These are phyloP conservation scores for Fusarium sp. DNA, from an alignment of 2,329 filamentous ascomycete species.

Conservation along the genomic window DNA sequence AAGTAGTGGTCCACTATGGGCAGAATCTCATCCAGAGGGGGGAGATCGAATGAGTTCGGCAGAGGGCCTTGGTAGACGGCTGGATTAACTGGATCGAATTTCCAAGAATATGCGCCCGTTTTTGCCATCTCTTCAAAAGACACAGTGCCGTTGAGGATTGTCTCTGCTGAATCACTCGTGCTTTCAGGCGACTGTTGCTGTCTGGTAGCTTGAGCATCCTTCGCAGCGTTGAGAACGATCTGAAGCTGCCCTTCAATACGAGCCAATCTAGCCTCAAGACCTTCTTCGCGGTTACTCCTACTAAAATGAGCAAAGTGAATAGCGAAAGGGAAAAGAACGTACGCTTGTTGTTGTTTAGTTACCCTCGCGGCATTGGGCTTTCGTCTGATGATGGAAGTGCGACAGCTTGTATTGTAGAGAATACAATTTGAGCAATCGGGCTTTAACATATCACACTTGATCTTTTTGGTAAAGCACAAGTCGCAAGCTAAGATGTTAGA, in stretches of 20 bases:
- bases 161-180: slow-evolving; percentile 1
- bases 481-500: slow-evolving; percentile 50
- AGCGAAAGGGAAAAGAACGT: neutral
- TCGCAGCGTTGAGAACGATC: slow-evolving; percentile 43
- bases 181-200: slow-evolving; percentile 9
- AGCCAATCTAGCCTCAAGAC: slow-evolving; percentile 43
- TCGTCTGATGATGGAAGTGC: slow-evolving; percentile 42
- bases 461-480: slow-evolving; percentile 59
- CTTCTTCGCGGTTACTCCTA: slow-evolving; percentile 1
- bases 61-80: slow-evolving; percentile 31
- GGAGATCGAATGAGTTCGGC: slow-evolving; percentile 39
- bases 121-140: neutral
- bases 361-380: slow-evolving; percentile 39
- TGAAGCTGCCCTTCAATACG: slow-evolving; percentile 49
- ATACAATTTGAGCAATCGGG: slow-evolving; percentile 57
- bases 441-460: slow-evolving; percentile 58
- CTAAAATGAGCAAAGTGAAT: neutral
- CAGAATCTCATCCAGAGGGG: slow-evolving; percentile 50
- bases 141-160: neutral
- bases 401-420: slow-evolving; percentile 55
- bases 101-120: slow-evolving; percentile 13
- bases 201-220: slow-evolving; percentile 10
- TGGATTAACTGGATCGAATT: slow-evolving; percentile 38
- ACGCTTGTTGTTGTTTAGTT: slow-evolving; percentile 27
- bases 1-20: slow-evolving; percentile 54